These are phyloP conservation scores for Cercospora nicotianae DNA, from an alignment of 2,329 filamentous ascomycete genomes.

Conservation along the genomic window DNA sequence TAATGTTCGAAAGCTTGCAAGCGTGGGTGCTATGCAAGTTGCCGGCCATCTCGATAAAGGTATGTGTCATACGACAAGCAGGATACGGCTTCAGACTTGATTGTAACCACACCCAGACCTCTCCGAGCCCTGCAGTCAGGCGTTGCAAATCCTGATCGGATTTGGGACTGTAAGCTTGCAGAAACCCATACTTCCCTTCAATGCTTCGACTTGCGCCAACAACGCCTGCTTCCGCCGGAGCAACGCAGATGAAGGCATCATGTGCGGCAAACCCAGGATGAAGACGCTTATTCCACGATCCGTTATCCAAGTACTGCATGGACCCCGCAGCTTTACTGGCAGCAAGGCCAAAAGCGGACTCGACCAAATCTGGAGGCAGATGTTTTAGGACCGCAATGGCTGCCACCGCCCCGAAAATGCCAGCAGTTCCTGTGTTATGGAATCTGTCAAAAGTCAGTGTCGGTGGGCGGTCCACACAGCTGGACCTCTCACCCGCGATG, in stretches of 20 bases:
- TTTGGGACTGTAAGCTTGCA: slow-evolving; percentile 35
- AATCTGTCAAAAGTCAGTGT: slow-evolving; percentile 31
- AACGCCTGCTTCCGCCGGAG: slow-evolving; percentile 40
- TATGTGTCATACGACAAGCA: slow-evolving; percentile 38
- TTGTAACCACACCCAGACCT: slow-evolving; percentile 32
- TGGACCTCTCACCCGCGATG: slow-evolving; percentile 22
- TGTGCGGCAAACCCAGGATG: slow-evolving; percentile 44
- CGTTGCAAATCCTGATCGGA: slow-evolving; percentile 28
- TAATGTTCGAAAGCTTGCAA: slow-evolving; percentile 23
- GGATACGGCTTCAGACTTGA: slow-evolving; percentile 36
- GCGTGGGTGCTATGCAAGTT: slow-evolving; percentile 18
- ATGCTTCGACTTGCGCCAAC: slow-evolving; percentile 32
- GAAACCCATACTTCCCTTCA: slow-evolving; percentile 36
- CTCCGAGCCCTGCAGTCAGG: slow-evolving; percentile 28
- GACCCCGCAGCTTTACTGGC: slow-evolving; percentile 42
- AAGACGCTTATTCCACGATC: slow-evolving; percentile 43
- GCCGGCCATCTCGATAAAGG: slow-evolving; percentile 36
- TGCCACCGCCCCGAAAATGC: slow-evolving; percentile 42
- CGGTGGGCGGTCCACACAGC: not conserved
- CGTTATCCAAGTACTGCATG: slow-evolving; percentile 45
- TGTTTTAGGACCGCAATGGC: slow-evolving; percentile 37
- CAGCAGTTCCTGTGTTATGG: slow-evolving; percentile 42
- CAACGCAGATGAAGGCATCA: slow-evolving; percentile 42
- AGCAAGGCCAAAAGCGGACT: slow-evolving; percentile 41
- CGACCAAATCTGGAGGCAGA: slow-evolving; percentile 31